phyloP scores from a whole-genome alignment of 768 basidiomycete genomes.

The Phanerochaete carnosa region DNA sequence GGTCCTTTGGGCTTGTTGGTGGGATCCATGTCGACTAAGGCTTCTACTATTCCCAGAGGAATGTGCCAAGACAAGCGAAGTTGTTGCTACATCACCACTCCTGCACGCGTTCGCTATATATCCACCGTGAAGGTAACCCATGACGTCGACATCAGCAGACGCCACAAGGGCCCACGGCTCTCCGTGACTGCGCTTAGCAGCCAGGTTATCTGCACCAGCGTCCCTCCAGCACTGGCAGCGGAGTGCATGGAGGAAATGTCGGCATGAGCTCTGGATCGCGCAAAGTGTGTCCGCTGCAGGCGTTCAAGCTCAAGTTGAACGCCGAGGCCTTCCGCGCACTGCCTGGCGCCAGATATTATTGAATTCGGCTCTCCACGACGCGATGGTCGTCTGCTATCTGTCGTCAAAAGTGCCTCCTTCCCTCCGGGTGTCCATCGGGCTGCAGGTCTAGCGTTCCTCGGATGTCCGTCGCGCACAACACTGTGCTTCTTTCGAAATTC shows the following conservation, averaged over 20 bases:
- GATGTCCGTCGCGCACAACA: no score
- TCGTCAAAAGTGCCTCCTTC: not conserved
- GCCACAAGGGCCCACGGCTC: not conserved
- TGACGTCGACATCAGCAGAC: not conserved
- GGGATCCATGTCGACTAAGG: constrained; percentile 36
- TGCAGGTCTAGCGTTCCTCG: no score
- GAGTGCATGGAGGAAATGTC: not conserved
- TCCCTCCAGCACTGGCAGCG: no score
- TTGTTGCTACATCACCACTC: not conserved
- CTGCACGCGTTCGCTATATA: not conserved
- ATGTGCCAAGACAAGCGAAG: not conserved
- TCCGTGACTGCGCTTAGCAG: not conserved
- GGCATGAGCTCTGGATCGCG: not conserved
- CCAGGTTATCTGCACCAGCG: no score
- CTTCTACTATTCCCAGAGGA: not conserved
- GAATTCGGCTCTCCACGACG: not conserved
- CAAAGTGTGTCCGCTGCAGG: no score
- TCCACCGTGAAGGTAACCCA: not conserved
- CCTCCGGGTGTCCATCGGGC: not conserved
- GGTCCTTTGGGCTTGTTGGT: constrained; percentile 43
- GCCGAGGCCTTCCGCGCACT: not conserved
- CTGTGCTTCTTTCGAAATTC: no score
- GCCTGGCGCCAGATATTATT: not conserved
- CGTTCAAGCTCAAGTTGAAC: not conserved
- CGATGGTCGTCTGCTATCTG: not conserved